Conservation (phyloP, 495 filamentous ascomycete genomes). For the Penicillium simplicissimum region DNA sequence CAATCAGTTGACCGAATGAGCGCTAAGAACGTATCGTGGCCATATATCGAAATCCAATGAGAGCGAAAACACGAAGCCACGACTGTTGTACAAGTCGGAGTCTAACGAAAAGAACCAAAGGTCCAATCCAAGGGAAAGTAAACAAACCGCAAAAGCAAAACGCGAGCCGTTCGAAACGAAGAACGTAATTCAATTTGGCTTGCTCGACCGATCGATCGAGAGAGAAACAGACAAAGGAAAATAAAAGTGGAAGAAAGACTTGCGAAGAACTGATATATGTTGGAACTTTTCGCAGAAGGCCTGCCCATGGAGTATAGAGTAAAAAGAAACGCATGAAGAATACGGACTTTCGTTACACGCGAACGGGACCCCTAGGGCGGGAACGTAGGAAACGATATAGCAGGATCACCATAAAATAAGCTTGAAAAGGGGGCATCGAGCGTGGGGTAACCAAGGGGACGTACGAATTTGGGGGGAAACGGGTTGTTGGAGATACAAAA, state of each 20-base stretch:
- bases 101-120: slow-evolving; percentile 29
- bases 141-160: slow-evolving; percentile 31
- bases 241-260: slow-evolving; percentile 33
- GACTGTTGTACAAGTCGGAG: slow-evolving; percentile 31
- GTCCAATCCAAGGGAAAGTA: slow-evolving; percentile 19
- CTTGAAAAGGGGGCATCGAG: slow-evolving; percentile 19
- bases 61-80: slow-evolving; percentile 26
- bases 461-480: slow-evolving; percentile 6
- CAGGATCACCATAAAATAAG: slow-evolving; percentile 11
- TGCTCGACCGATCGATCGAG: slow-evolving; percentile 41
- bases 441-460: slow-evolving; percentile 11
- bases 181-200: slow-evolving; percentile 46
- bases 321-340: slow-evolving; percentile 42
- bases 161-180: slow-evolving; percentile 39
- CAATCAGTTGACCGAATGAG: slow-evolving; percentile 19
- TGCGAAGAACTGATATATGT: slow-evolving; percentile 34
- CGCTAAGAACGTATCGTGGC: slow-evolving; percentile 16
- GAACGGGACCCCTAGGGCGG: slow-evolving; percentile 35
- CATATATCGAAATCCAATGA: slow-evolving; percentile 24
- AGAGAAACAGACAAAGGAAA: slow-evolving; percentile 33
- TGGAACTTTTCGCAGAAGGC: slow-evolving; percentile 53
- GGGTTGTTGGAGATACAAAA: slow-evolving; percentile 11
- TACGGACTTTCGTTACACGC: slow-evolving; percentile 44
- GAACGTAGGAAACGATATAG: slow-evolving; percentile 17
- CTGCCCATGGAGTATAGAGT: slow-evolving; percentile 48